These are phyloP conservation scores for Penicillium sp. DNA, from an alignment of 2,329 filamentous ascomycete species.

Conservation along the genomic window DNA sequence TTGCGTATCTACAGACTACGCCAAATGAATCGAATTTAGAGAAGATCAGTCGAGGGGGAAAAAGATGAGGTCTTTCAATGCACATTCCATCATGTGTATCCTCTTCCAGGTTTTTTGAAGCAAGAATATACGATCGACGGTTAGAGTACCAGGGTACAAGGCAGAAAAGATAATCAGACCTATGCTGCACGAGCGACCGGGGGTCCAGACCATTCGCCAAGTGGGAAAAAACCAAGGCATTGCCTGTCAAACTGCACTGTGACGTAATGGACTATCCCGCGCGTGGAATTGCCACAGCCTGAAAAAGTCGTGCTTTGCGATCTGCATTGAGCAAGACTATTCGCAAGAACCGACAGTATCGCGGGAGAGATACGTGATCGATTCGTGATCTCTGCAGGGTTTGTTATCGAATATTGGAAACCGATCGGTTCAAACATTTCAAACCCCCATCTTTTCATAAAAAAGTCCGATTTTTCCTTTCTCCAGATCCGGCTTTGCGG, in stretches of 20 bases:
- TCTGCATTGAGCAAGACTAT: constrained; percentile 1
- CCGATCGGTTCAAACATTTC: neutral
- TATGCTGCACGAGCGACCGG: constrained; percentile 19
- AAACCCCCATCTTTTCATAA: neutral
- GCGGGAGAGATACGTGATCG: neutral
- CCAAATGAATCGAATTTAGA: neutral
- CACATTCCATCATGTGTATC: neutral
- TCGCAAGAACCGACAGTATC: neutral
- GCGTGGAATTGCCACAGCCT: constrained; percentile 17
- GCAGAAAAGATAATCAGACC: neutral
- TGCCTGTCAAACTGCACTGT: constrained; percentile 21
- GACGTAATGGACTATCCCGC: constrained; percentile 21
- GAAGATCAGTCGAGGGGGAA: neutral
- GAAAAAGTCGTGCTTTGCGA: constrained; percentile 10
- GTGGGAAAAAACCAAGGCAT: constrained; percentile 24
- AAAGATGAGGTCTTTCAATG: neutral
- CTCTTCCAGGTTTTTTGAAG: neutral
- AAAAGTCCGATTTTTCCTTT: constrained; percentile 4
- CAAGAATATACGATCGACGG: neutral
- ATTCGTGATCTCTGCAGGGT: neutral
- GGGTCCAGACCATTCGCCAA: constrained; percentile 24
- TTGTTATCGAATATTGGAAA: neutral
- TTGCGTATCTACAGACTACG: neutral
- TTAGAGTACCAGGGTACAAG: neutral
- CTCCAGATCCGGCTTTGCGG: constrained; percentile 21